Percentiles rank a stretch among this genome's conserved stretches.
These are phyloP conservation scores for Irpex rosettiformis DNA, from an alignment of 1,284 basidiomycete genomes.

Conservation along the genomic window DNA sequence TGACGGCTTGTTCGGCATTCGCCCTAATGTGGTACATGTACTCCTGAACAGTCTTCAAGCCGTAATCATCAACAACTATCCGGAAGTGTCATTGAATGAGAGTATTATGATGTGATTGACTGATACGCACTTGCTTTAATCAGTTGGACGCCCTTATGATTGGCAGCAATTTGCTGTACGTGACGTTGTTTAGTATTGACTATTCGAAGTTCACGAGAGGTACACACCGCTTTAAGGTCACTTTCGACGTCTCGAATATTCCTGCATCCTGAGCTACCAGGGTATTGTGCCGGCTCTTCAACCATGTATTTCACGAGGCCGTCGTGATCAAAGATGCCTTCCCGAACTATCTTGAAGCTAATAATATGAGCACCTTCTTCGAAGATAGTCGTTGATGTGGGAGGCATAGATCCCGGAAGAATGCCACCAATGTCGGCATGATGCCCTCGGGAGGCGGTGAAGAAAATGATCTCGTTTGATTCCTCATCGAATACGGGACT, in stretches of 20 bases:
- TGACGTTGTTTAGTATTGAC: neutral
- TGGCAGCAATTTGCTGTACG: slow-evolving; percentile 87
- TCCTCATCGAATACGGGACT: slow-evolving; percentile 78
- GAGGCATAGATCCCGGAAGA: slow-evolving; percentile 91
- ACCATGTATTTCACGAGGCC: slow-evolving; percentile 77
- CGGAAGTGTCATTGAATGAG: neutral
- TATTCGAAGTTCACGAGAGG: neutral
- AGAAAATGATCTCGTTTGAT: slow-evolving; percentile 80
- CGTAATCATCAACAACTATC: slow-evolving; percentile 83
- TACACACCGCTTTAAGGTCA: slow-evolving; percentile 82
- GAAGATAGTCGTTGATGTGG: slow-evolving; percentile 84
- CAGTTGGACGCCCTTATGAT: slow-evolving; percentile 88
- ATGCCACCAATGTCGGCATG: slow-evolving; percentile 81
- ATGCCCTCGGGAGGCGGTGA: slow-evolving; percentile 86
- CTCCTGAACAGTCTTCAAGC: slow-evolving; percentile 82
- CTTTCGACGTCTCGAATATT: slow-evolving; percentile 88
- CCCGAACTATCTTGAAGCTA: slow-evolving; percentile 90
- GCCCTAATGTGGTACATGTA: slow-evolving; percentile 91
- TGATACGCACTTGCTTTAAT: slow-evolving; percentile 60
- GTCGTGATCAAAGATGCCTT: slow-evolving; percentile 77
- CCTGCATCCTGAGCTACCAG: slow-evolving; percentile 79
- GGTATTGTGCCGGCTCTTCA: slow-evolving; percentile 83
- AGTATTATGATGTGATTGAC: neutral
- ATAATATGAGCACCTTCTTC: slow-evolving; percentile 94
- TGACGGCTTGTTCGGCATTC: slow-evolving; percentile 89